A percentile compares a stretch with the other conserved stretches of the same genome.
phyloP scores from a whole-genome alignment of 768 basidiomycete species.

The Lactifluus volemus region DNA sequence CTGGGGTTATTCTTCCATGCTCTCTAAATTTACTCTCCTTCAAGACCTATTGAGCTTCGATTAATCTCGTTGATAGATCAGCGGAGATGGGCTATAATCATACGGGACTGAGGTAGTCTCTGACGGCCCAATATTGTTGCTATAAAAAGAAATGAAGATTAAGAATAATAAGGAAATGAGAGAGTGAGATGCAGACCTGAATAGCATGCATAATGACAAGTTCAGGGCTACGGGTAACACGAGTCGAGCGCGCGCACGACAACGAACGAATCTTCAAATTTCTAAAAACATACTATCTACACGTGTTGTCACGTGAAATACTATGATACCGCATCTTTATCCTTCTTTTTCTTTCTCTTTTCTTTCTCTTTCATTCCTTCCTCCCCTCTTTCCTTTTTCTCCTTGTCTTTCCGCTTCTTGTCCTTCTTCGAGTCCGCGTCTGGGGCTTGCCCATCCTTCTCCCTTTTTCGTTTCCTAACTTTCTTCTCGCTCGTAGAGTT shows the following conservation, averaged over 20 bases:
- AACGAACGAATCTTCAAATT: too few relatives aligned
- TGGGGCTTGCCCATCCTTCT: conserved; percentile 14
- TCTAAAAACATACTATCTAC: conserved; percentile 11
- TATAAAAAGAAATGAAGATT: not conserved
- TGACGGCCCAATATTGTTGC: conserved; percentile 90
- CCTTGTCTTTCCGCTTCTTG: conserved; percentile 19
- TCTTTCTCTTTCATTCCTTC: not conserved
- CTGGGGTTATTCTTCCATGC: conserved; percentile 91
- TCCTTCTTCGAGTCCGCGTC: not conserved
- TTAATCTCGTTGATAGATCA: conserved; percentile 27
- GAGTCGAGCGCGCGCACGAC: too few relatives aligned
- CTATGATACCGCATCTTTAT: not conserved
- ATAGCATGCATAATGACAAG: conserved; percentile 38
- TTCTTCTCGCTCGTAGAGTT: conserved; percentile 22
- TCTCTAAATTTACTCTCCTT: conserved; percentile 99
- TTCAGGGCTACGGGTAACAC: conserved; percentile 11
- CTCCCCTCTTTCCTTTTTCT: not conserved
- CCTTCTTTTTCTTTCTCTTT: not conserved
- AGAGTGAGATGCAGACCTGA: conserved; percentile 27
- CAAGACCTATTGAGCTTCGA: conserved; percentile 55
- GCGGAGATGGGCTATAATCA: conserved; percentile 27
- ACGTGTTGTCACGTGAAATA: conserved; percentile 8
- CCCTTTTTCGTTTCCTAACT: conserved; percentile 25
- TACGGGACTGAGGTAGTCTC: conserved; percentile 90
- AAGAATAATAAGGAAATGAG: not conserved